These are phyloP conservation scores for Helianthus tuberosus DNA, from an alignment of 129 eudicot genomes.

Conservation along the genomic window DNA sequence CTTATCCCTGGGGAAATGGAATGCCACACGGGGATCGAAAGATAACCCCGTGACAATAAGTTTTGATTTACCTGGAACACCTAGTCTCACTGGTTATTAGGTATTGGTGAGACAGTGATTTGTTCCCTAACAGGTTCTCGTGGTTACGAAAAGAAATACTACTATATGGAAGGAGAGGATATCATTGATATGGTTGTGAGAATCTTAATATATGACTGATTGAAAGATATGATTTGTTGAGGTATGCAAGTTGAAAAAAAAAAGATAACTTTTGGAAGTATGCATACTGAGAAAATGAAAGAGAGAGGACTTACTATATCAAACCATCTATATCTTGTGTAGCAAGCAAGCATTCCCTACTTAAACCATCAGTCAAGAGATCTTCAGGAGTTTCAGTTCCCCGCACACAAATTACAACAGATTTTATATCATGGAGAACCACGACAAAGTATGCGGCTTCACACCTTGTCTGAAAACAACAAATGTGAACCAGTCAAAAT, in stretches of 20 bases:
- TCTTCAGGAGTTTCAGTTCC: constrained; percentile 92
- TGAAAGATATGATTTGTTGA: background rate
- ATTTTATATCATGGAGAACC: constrained; percentile 55
- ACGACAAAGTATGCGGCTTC: constrained; percentile 75
- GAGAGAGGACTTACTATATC: constrained; percentile 43
- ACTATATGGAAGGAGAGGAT: background rate
- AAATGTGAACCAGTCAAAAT: constrained; percentile 15
- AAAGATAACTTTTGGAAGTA: background rate
- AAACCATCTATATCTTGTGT: constrained; percentile 61
- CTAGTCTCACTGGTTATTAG: no score
- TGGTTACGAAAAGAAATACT: background rate
- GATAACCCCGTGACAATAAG: no score
- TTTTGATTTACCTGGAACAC: no score
- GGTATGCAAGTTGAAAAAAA: background rate
- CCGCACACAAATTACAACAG: constrained; percentile 64
- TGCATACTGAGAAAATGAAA: background rate
- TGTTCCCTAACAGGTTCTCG: no score
- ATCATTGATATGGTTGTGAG: background rate
- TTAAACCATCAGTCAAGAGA: constrained; percentile 71
- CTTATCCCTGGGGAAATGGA: no score
- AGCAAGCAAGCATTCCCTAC: constrained; percentile 60
- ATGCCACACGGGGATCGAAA: no score
- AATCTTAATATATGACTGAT: background rate
- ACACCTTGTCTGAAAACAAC: constrained; percentile 53
- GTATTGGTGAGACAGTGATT: no score